Percentiles rank a stretch among this genome's conserved stretches.
Evolutionary conservation across 768 basidiomycete species (phyloP).

Genomic region (Russula olivacea): DNA sequence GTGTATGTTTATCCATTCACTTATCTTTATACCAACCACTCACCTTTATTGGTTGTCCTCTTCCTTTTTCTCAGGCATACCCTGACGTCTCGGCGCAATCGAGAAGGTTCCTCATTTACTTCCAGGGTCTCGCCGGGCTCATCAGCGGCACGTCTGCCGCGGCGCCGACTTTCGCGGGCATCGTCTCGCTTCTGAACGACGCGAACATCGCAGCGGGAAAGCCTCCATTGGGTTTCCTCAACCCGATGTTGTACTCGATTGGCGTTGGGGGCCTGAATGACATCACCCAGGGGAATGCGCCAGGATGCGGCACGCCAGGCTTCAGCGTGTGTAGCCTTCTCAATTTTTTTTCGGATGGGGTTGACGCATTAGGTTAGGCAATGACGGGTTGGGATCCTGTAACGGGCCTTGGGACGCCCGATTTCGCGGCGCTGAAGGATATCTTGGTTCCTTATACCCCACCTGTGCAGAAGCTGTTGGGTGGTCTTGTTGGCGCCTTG

Average conservation of each 20-base stretch:
- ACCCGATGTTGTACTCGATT: conserved; percentile 34
- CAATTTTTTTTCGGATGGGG: not conserved
- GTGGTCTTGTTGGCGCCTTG: not conserved
- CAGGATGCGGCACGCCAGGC: conserved; percentile 36
- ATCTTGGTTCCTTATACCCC: conserved; percentile 23
- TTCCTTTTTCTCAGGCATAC: conserved; percentile 37
- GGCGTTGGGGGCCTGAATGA: conserved; percentile 32
- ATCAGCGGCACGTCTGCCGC: conserved; percentile 58
- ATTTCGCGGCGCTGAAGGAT: conserved; percentile 31
- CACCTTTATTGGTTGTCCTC: not conserved
- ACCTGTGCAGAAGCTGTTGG: not conserved
- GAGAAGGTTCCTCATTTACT: conserved; percentile 43
- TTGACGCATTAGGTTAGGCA: conserved; percentile 24
- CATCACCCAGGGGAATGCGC: conserved; percentile 35
- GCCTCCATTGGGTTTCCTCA: conserved; percentile 36
- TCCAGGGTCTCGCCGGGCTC: conserved; percentile 9
- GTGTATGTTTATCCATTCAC: conserved; percentile 36
- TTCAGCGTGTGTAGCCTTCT: conserved; percentile 28
- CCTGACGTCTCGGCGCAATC: conserved; percentile 67
- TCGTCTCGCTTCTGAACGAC: conserved; percentile 52
- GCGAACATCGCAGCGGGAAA: conserved; percentile 30
- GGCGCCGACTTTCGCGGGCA: conserved; percentile 56
- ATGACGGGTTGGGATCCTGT: conserved; percentile 36
- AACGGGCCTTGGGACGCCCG: conserved; percentile 34
- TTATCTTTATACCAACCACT: not conserved